phyloP scores from a whole-genome alignment of 139 green algal species.

The Ettlia oleoabundans region DNA sequence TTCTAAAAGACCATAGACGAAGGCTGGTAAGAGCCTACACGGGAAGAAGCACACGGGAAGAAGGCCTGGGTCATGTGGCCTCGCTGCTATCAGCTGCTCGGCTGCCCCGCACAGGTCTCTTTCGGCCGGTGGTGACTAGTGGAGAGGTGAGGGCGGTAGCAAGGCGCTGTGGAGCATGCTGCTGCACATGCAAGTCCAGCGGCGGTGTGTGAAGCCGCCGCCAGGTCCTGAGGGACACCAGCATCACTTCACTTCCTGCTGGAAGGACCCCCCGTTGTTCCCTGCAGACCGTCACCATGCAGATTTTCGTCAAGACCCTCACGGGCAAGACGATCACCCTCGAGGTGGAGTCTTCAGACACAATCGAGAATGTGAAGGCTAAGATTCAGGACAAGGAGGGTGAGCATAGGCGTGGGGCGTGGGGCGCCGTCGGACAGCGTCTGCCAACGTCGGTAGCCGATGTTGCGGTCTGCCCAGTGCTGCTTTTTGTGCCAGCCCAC shows the following conservation, averaged over 20 bases:
- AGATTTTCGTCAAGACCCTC: constrained; percentile 85
- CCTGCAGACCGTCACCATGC: constrained; percentile 58
- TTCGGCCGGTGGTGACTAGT: background rate
- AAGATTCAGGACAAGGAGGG: constrained; percentile 96
- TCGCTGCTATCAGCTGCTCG: too few species aligned
- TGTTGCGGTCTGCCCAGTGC: background rate
- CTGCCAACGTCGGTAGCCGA: background rate
- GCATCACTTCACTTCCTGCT: background rate
- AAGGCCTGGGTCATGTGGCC: too few species aligned
- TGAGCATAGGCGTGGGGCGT: constrained; percentile 30
- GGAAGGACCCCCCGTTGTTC: too few species aligned
- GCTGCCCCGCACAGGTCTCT: background rate
- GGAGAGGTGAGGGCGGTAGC: background rate
- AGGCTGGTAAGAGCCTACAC: too few species aligned
- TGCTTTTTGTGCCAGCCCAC: too few species aligned
- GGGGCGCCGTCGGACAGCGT: background rate
- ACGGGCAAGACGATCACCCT: constrained; percentile 85
- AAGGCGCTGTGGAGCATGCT: background rate
- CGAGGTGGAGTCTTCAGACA: constrained; percentile 83
- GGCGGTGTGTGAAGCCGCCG: background rate
- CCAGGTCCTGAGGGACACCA: too few species aligned
- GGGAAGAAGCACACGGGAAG: too few species aligned
- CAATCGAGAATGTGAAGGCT: constrained; percentile 92
- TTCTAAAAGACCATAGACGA: too few species aligned
- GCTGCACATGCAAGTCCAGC: background rate